Base-by-base conservation (phyloP, 1,139 yeast genomes). In the Candida smagusa region DNA sequence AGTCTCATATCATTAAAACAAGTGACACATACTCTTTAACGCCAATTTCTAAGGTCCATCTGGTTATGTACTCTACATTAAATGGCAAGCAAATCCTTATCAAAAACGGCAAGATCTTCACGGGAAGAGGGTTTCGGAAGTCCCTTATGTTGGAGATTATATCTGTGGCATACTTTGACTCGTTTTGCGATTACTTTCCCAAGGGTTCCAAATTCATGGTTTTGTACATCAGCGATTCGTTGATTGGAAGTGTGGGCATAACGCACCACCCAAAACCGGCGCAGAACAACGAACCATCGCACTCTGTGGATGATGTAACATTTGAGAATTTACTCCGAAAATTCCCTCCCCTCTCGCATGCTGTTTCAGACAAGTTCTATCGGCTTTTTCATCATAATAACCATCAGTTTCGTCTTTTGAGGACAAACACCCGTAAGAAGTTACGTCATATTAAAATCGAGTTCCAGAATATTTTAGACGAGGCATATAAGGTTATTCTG, bases 1-100 rank as follows among this genome's bases (percentile, higher is more conserved):
- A 75, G 37, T 77, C 89, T 1, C 96, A 88, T 58, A 74, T 88
- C 19, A 58, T 86, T 22, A 63, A 71, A 39, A 59, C 66, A 6
- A 27, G 29, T 12, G 46, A 58, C 12, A 51, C 63, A 1, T 50
- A 53, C 30, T 57, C 21, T 12, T 61, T 66, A 40, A 52, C 66
- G 29, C 66, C 68, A 34, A 56, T 72, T 26, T 62, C 79, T 2
- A 66, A 72, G 43, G 56, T 53, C 19, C 65, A 61, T 35, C 74
- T 68, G 72, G 60, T 59, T 5, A 59, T 76, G 23, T 81, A 74
- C 52, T 65, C 65, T 37, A 83, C 94, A 0, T 49, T 81, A 35
- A 84, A 76, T 52, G 79, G 79, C 22, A 77, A 75, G 49, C 81
- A 79, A 39, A 58, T 84, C 1, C 56, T 75, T 4, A 63, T 84